Conservation (phyloP, 2,329 filamentous ascomycete genomes). For the Aspergillus sp. region DNA sequence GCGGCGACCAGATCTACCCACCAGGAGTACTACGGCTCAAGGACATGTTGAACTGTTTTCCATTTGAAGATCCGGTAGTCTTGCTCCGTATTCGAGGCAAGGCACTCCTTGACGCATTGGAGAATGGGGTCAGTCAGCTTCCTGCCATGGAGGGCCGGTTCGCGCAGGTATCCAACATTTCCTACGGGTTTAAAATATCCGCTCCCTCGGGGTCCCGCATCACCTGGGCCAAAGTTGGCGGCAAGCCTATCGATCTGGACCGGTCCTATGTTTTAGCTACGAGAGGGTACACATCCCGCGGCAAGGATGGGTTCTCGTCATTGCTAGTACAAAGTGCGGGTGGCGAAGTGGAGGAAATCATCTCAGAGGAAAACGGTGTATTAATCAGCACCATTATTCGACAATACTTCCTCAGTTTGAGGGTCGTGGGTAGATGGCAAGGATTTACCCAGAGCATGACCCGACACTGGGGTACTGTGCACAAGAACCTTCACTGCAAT, state of each 20-base stretch:
- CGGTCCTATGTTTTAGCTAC: conserved; percentile 71
- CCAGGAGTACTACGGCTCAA: conserved; percentile 72
- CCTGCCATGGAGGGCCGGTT: conserved; percentile 82
- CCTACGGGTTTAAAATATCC: conserved; percentile 65
- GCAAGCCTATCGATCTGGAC: conserved; percentile 56
- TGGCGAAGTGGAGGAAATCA: conserved; percentile 69
- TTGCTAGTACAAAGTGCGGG: conserved; percentile 73
- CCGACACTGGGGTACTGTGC: conserved; percentile 63
- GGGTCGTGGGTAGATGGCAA: conserved; percentile 75
- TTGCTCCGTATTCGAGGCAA: conserved; percentile 67
- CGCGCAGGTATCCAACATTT: conserved; percentile 80
- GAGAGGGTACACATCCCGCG: conserved; percentile 81
- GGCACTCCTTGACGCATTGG: conserved; percentile 72
- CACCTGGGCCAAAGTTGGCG: conserved; percentile 56
- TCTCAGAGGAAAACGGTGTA: conserved; percentile 81
- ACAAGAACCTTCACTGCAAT: conserved; percentile 53
- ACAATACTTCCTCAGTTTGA: conserved; percentile 86
- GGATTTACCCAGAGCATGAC: conserved; percentile 60
- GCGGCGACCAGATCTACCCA: conserved; percentile 83
- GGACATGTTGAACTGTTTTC: conserved; percentile 84
- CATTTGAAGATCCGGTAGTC: conserved; percentile 86
- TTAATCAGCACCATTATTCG: conserved; percentile 80
- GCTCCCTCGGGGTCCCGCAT: conserved; percentile 60
- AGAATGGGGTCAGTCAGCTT: conserved; percentile 76
- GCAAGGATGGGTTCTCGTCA: conserved; percentile 78